Evolutionary conservation across 306 rosid genomes (phyloP).

Genomic region (Sicyos edulis): DNA sequence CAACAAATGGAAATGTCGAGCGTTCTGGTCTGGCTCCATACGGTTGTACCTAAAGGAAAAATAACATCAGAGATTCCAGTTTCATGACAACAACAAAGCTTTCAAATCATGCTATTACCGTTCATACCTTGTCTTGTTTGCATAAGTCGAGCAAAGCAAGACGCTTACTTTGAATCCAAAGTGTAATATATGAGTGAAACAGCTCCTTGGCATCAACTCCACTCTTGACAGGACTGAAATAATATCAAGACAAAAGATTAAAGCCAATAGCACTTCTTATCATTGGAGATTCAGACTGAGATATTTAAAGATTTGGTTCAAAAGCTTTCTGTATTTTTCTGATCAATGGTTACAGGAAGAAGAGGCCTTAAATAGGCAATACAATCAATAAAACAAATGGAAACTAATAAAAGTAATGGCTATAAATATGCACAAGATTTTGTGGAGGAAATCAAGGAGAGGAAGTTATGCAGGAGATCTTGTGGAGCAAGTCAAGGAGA

Average conservation of each 20-base stretch:
- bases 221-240: slow-evolving; percentile 61
- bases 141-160: slow-evolving; percentile 71
- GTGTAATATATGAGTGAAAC: slow-evolving; percentile 77
- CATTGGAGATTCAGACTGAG: neutral
- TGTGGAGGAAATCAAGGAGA: too few species aligned
- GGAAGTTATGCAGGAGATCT: too few species aligned
- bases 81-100: slow-evolving; percentile 32
- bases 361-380: too few species aligned
- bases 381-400: too few species aligned
- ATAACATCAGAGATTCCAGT: neutral
- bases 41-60: slow-evolving; percentile 9
- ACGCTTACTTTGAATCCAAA: slow-evolving; percentile 92
- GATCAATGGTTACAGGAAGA: too few species aligned
- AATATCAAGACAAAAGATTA: slow-evolving; percentile 5
- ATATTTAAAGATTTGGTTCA: too few species aligned
- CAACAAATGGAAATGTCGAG: slow-evolving; percentile 86
- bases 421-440: too few species aligned
- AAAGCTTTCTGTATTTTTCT: too few species aligned
- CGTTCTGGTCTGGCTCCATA: slow-evolving; percentile 75
- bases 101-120: slow-evolving; percentile 28
- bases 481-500: too few species aligned
- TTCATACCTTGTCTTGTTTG: slow-evolving; percentile 90
- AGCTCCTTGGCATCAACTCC: slow-evolving; percentile 95
- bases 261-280: neutral
- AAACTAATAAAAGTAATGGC: too few species aligned